Conservation (phyloP, 768 basidiomycete species). For the Phaeotremella fagi region DNA sequence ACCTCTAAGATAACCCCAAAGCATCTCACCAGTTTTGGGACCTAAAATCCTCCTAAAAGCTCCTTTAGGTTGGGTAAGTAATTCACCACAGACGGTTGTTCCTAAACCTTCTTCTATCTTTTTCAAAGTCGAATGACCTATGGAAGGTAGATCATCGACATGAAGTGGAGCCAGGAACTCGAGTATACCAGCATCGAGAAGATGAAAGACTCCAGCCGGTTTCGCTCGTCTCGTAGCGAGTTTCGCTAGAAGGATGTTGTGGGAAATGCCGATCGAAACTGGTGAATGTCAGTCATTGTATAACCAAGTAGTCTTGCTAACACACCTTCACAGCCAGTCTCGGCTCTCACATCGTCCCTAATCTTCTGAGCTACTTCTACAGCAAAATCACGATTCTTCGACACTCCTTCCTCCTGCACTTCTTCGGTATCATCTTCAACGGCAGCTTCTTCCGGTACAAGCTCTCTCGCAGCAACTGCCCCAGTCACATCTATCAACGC, state of each 20-base stretch:
- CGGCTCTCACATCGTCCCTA: slow-evolving; percentile 65
- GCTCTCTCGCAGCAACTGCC: slow-evolving; percentile 33
- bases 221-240: slow-evolving; percentile 88
- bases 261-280: slow-evolving; percentile 89
- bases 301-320: not conserved
- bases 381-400: slow-evolving; percentile 56
- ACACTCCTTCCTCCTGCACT: not conserved
- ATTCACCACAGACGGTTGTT: slow-evolving; percentile 63
- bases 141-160: slow-evolving; percentile 76
- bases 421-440: not conserved
- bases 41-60: slow-evolving; percentile 70
- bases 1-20: slow-evolving; percentile 79
- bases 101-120: slow-evolving; percentile 80
- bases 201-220: slow-evolving; percentile 78
- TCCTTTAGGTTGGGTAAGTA: slow-evolving; percentile 60
- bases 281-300: not conserved
- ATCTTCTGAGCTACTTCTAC: slow-evolving; percentile 76
- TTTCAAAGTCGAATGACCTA: slow-evolving; percentile 68
- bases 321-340: slow-evolving; percentile 81
- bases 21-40: slow-evolving; percentile 71
- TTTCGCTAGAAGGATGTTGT: slow-evolving; percentile 88
- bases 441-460: slow-evolving; percentile 31
- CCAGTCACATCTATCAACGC: slow-evolving; percentile 83
- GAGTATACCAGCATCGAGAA: slow-evolving; percentile 51
- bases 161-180: slow-evolving; percentile 39